These are phyloP conservation scores for Cryphonectria carpinicola DNA, from an alignment of 2,329 filamentous ascomycete genomes.

Conservation along the genomic window DNA sequence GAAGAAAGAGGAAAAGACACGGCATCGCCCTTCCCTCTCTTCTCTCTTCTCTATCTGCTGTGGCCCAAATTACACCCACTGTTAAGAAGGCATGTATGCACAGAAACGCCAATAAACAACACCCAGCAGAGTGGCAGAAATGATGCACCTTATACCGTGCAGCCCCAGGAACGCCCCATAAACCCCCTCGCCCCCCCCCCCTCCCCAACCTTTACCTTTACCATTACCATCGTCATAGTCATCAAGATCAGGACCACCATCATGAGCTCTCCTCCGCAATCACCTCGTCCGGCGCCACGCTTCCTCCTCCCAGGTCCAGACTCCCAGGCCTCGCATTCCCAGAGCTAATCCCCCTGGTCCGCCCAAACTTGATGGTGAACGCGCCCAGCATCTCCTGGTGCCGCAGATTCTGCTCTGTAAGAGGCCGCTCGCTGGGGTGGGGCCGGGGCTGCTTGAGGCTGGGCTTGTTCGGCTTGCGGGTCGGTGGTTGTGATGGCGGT, in stretches of 20 bases:
- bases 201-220: neutral
- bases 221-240: neutral
- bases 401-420: constrained; percentile 49
- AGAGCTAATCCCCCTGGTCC: constrained; percentile 37
- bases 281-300: neutral
- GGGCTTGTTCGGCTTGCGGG: constrained; percentile 30
- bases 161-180: neutral
- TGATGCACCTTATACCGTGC: neutral
- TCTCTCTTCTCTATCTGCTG: neutral
- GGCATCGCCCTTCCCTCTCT: neutral
- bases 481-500: constrained; percentile 19
- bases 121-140: neutral
- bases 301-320: constrained; percentile 31
- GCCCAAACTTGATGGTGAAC: constrained; percentile 52
- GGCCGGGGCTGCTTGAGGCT: constrained; percentile 30
- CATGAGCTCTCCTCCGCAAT: constrained; percentile 2
- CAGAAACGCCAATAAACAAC: neutral
- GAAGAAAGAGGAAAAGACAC: too few relatives aligned
- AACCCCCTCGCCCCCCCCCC: neutral
- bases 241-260: neutral
- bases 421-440: constrained; percentile 50
- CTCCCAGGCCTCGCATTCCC: constrained; percentile 47
- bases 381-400: constrained; percentile 52
- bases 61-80: neutral
- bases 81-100: neutral